Base-by-base conservation (phyloP, 805 yeast species). In the Candida sanyiensis region DNA sequence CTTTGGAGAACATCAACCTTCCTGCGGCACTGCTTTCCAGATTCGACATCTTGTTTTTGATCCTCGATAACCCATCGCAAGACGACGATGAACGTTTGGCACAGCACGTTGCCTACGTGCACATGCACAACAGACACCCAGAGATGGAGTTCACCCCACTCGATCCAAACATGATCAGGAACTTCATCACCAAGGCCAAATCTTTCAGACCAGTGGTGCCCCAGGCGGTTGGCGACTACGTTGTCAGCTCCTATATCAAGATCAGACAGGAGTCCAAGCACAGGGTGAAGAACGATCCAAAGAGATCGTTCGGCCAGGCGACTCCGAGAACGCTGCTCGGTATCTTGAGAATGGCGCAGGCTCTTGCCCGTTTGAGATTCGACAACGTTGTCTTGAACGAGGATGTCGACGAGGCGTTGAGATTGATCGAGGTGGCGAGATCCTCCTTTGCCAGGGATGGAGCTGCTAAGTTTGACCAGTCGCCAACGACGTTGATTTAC, bases 11-110 rank as follows among this genome's bases (percentile, higher is more conserved):
- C 63, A 90, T 93, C 60, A 93, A 93, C 56, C 69, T 93, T 43
- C 98, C 98, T 6, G 97, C 97, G 0, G 98, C 98, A 1, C 70
- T 93, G 51, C 69, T 93, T 37, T 90, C 97, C 25, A 82, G 98
- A 66, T 93, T 93, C 61, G 98, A 93, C 63, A 72, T 93, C 35
- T 64, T 93, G 63, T 93, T 83, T 60, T 69, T 93, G 58, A 73
- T 93, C 47, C 72, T 93, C 48, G 98, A 93, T 66, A 74, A 75
- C 48, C 96, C 97, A 29, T 68, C 74, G 16, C 71, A 80, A 50
- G 94, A 86, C 44, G 66, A 68, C 30, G 98, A 93, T 64, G 87
- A 82, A 58, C 74, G 78, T 58, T 71, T 93, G 54, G 98, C 98
- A 0, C 79, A 75, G 51, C 98, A 93, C 62, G 97, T 93, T 47